Percentiles rank a stretch among this genome's conserved stretches.
Conservation (phyloP, 108 stramenopile genomes). For the Cyclotella cryptica region DNA sequence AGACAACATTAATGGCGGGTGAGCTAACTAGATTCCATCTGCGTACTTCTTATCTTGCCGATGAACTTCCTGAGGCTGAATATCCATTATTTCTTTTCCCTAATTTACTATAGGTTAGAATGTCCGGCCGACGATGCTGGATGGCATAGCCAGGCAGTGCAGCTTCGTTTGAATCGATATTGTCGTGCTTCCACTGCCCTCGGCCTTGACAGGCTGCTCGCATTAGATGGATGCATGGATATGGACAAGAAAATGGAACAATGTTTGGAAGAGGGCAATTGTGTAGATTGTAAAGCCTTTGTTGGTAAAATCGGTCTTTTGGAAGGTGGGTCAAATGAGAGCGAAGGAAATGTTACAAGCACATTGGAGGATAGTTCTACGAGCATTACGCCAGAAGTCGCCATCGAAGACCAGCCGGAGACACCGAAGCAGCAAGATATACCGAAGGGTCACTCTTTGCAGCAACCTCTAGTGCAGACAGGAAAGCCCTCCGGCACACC, state of each 20-base stretch:
- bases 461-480: neutral
- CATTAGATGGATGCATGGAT: slow-evolving; percentile 45
- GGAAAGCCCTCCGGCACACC: neutral
- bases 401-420: neutral
- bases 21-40: neutral
- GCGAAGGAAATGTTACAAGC: neutral
- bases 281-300: slow-evolving; percentile 41
- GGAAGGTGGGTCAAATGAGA: neutral
- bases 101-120: slow-evolving; percentile 18
- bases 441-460: neutral
- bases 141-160: slow-evolving; percentile 51
- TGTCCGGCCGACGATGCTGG: slow-evolving; percentile 50
- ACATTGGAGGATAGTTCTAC: neutral
- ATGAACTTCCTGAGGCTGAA: neutral
- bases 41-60: neutral
- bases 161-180: slow-evolving; percentile 52
- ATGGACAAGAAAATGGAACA: slow-evolving; percentile 38
- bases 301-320: slow-evolving; percentile 23
- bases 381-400: neutral
- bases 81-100: neutral
- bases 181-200: slow-evolving; percentile 45
- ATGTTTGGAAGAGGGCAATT: slow-evolving; percentile 43
- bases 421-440: neutral
- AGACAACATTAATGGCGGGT: slow-evolving; percentile 53
- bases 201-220: slow-evolving; percentile 30